Conservation (phyloP, 331 rosid genomes). For the Quercus phellos region DNA sequence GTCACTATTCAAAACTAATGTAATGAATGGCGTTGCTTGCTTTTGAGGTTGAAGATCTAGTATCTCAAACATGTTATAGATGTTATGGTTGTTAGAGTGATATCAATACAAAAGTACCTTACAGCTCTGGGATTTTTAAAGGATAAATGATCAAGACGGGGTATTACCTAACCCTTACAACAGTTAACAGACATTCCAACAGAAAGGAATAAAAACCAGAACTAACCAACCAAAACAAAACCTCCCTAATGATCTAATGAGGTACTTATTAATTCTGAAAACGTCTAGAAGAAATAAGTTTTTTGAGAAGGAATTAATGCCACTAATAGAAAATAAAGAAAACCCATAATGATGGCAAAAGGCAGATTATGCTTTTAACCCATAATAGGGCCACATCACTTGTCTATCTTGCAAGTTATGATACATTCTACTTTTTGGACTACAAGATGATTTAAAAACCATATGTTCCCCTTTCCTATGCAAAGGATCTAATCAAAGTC, state of each 20-base stretch:
- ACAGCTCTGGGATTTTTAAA: background rate
- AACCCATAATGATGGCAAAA: no score
- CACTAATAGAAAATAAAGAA: background rate
- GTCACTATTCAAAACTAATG: background rate
- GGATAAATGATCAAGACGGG: background rate
- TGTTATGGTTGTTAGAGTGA: background rate
- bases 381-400: background rate
- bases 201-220: no score
- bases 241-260: background rate
- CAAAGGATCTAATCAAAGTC: background rate
- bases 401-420: background rate
- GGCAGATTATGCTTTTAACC: background rate
- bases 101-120: background rate
- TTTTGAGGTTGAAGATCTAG: background rate
- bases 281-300: background rate
- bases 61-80: background rate
- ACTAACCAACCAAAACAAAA: no score
- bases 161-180: no score
- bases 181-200: no score
- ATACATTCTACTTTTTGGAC: background rate
- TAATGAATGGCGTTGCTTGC: background rate
- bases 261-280: background rate
- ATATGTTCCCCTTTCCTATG: background rate
- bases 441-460: background rate
- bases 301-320: background rate